Conservation (phyloP, 257 asterid genomes). For the Fraxinus americana region DNA sequence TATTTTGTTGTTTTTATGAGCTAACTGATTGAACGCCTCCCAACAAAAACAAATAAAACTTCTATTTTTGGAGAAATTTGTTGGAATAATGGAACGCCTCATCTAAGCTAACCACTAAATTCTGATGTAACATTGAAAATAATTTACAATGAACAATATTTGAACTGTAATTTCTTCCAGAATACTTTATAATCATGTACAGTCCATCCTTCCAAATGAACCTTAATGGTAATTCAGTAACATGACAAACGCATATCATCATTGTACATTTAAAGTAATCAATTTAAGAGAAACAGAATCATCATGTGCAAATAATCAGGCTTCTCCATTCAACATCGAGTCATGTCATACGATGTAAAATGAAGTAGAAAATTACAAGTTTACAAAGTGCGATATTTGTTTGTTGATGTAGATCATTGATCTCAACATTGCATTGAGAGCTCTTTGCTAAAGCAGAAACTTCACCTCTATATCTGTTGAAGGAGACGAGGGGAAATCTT, state of each 20-base stretch:
- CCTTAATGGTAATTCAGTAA: too few relatives aligned
- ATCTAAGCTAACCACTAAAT: too few relatives aligned
- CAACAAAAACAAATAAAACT: too few relatives aligned
- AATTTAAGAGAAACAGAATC: not conserved
- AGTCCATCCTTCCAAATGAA: too few relatives aligned
- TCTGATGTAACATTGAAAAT: too few relatives aligned
- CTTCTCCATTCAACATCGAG: not conserved
- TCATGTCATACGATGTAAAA: not conserved
- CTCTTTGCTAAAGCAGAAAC: constrained; percentile 45
- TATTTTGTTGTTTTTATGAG: too few relatives aligned
- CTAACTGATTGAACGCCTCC: too few relatives aligned
- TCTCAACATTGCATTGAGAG: constrained; percentile 46
- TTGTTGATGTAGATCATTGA: constrained; percentile 44
- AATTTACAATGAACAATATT: too few relatives aligned
- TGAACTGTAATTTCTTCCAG: too few relatives aligned
- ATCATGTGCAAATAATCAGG: not conserved
- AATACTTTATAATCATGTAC: too few relatives aligned
- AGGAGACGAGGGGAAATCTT: constrained; percentile 41
- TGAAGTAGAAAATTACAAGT: not conserved
- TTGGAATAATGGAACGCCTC: too few relatives aligned
- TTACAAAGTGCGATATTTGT: constrained; percentile 35
- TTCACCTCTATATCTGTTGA: constrained; percentile 40
- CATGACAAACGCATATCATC: not conserved
- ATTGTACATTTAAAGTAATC: not conserved
- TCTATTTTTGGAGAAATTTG: too few relatives aligned